A percentile compares a stretch with the other conserved stretches of the same genome.
phyloP scores from a whole-genome alignment of 208 protist species.

The Leishmania arabica region DNA sequence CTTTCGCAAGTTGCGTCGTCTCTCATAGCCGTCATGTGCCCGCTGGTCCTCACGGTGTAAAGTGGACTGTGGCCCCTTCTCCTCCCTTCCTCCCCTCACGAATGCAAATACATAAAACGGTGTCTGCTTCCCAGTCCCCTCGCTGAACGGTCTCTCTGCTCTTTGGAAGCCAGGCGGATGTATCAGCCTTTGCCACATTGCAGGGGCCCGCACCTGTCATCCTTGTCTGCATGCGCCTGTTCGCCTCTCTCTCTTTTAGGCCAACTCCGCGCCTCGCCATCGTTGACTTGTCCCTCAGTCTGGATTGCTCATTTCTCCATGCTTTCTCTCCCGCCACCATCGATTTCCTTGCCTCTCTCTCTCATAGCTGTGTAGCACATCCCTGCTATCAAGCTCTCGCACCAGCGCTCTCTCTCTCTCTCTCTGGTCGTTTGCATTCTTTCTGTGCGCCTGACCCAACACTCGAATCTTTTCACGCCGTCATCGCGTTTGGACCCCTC shows the following conservation, averaged over 20 bases:
- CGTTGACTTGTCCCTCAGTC: not conserved
- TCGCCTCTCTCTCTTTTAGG: not conserved
- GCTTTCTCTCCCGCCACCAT: not conserved
- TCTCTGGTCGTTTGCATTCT: not conserved
- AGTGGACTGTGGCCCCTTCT: not conserved
- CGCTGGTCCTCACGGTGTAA: not conserved
- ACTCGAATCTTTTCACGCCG: not conserved
- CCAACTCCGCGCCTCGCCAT: not conserved
- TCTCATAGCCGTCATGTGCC: not conserved
- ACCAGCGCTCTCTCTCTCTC: not conserved
- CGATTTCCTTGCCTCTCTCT: not conserved
- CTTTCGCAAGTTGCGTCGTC: not conserved
- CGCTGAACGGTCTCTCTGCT: not conserved
- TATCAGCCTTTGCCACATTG: not conserved
- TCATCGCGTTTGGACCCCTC: not conserved
- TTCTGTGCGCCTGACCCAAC: not conserved
- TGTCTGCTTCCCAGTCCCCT: not conserved
- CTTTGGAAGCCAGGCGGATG: not conserved
- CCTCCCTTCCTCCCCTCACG: not conserved
- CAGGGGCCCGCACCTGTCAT: not conserved
- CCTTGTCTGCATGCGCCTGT: not conserved
- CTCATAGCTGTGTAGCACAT: not conserved
- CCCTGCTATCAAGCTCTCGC: not conserved
- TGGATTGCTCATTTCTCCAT: not conserved
- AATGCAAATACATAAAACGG: not conserved